phyloP scores from a whole-genome alignment of 2,329 filamentous ascomycete genomes.

The Alternaria consortialis region DNA sequence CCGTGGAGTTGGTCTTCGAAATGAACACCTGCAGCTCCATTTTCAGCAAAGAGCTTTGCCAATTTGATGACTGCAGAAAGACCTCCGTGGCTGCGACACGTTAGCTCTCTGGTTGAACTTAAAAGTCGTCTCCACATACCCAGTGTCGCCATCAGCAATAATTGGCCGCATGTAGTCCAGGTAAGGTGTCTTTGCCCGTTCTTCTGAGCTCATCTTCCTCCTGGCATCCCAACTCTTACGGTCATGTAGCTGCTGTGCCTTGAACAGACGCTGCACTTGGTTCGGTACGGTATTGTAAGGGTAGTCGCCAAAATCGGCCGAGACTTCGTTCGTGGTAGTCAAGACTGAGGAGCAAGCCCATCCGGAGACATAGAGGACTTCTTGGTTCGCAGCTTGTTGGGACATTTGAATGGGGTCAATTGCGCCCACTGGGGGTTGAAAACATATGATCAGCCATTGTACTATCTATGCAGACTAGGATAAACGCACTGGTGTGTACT shows the following conservation, averaged over 20 bases:
- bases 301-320: constrained; percentile 97
- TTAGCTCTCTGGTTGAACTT: constrained; percentile 16
- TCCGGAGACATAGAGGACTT: constrained; percentile 93
- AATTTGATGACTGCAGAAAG: constrained; percentile 93
- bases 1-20: constrained; percentile 98
- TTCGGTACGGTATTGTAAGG: constrained; percentile 99
- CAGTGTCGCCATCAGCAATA: constrained; percentile 94
- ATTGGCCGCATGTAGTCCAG: constrained; percentile 94
- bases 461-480: constrained; percentile 30
- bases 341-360: constrained; percentile 97
- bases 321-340: constrained; percentile 95
- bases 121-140: constrained; percentile 49
- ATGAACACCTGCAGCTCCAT: constrained; percentile 93
- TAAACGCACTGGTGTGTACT: constrained; percentile 83
- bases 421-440: constrained; percentile 75
- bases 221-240: constrained; percentile 91
- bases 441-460: constrained; percentile 39
- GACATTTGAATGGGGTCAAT: constrained; percentile 99
- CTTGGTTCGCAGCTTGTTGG: constrained; percentile 94
- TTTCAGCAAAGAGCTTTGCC: constrained; percentile 96
- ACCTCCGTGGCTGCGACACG: constrained; percentile 77
- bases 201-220: constrained; percentile 76
- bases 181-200: constrained; percentile 81
- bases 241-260: constrained; percentile 96
- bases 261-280: constrained; percentile 94